Percentiles rank a stretch among this genome's conserved stretches.
phyloP scores from a whole-genome alignment of 352 stramenopile genomes.

The Peronospora destructor region DNA sequence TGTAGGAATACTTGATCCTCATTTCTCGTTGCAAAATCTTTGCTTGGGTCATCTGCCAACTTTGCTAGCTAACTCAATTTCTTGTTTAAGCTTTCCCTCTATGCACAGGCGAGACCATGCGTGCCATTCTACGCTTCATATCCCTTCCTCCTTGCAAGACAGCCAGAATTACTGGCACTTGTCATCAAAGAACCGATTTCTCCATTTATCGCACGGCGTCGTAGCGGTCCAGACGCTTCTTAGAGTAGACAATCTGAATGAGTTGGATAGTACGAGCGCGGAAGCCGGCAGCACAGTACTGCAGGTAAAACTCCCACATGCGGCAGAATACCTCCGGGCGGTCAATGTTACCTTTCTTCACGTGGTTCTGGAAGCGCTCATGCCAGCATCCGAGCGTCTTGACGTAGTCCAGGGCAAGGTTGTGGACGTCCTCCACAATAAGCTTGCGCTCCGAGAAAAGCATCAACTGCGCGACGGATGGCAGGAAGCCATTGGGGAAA shows the following conservation, averaged over 20 bases:
- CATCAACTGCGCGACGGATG: conserved; percentile 69
- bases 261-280: conserved; percentile 81
- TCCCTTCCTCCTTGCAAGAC: too few species aligned
- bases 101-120: too few species aligned
- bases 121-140: too few species aligned
- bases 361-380: conserved; percentile 76
- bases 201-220: conserved; percentile 60
- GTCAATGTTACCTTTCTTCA: conserved; percentile 69
- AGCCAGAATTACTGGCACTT: too few species aligned
- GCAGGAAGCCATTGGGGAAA: conserved; percentile 85
- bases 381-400: conserved; percentile 88
- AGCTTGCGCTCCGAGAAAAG: conserved; percentile 75
- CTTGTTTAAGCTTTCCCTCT: too few species aligned
- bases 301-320: conserved; percentile 88
- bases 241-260: conserved; percentile 80
- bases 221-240: conserved; percentile 75
- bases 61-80: too few species aligned
- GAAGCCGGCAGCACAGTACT: conserved; percentile 88
- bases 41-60: too few species aligned
- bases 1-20: too few species aligned
- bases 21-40: too few species aligned
- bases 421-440: conserved; percentile 77
- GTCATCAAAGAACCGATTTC: too few species aligned
- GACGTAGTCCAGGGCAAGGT: conserved; percentile 85
- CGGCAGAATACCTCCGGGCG: conserved; percentile 78